Evolutionary conservation across 805 yeast species (phyloP), one percentile per base, ranked within the genome.

Genomic region (Candida germanica): DNA sequence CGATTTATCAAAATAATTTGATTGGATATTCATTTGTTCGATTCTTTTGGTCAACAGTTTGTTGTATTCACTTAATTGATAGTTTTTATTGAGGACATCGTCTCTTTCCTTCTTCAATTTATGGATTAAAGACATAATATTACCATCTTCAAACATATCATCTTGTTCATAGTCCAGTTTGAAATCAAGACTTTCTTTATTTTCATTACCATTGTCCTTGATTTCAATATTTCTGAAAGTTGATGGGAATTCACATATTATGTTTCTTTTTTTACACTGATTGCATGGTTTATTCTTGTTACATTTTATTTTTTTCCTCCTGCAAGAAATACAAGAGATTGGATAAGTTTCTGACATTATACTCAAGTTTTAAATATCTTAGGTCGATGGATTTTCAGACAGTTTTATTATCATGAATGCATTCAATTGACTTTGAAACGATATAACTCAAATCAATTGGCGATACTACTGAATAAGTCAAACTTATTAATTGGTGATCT

Each of bases 241-340:
- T 3, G 67, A 53, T 1, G 77, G 77, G 43, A 68, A 71, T 29
- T 61, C 64, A 48, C 77, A 72, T 2, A 47, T 49, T n/a, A 65
- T 52, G 6, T 53, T 51, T 33, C 69, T 53, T 33, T 54, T 57
- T 8, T 43, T 47, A 46, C 76, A 70, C 32, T 66, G 69, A 39
- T 64, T 60, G 44, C 76, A 70, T 1, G 72, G 71, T 20, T 51
- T 51, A 20, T 49, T 38, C 40, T 58, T 59, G 39, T 61, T 58
- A 44, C 66, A 61, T 35, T 60, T 59, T 35, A 61, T 50, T 52
- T 61, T 61, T 43, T 53, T 59, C 35, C 64, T 50, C 23, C 67
- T 52, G 40, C 67, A 61, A 20, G 64, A 59, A 7, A 60, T 48
- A 40, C 67, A 61, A 10, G 67, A 60, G 14, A 61, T 61, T 11